Conservation (phyloP, 164 flowering plant genomes). For the Aristolochia fimbriata region DNA sequence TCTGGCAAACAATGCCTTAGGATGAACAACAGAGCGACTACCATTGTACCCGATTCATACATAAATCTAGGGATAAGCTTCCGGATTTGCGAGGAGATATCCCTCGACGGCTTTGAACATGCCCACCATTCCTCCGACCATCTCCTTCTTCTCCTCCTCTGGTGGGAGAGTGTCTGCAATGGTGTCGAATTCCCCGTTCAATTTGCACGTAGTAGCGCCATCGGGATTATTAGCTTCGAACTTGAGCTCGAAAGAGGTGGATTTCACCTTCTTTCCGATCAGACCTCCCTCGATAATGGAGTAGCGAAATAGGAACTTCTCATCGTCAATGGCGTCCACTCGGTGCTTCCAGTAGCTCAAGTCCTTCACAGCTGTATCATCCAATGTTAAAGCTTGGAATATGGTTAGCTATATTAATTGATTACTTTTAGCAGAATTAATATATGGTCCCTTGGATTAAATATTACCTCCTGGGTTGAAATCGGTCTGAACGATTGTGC, state of each 20-base stretch:
- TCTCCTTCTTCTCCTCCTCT: not conserved
- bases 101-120: conserved; percentile 1
- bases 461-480: conserved; percentile 2
- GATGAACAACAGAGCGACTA: too few relatives aligned
- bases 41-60: too few relatives aligned
- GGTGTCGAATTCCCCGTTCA: not conserved
- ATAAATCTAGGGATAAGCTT: not conserved
- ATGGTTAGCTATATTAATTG: too few relatives aligned
- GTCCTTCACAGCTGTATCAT: too few relatives aligned
- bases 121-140: not conserved
- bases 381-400: too few relatives aligned
- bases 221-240: not conserved
- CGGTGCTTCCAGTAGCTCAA: conserved; percentile 4
- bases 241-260: conserved; percentile 1
- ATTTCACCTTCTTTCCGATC: conserved; percentile 3
- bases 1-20: too few relatives aligned
- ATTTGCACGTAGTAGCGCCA: not conserved
- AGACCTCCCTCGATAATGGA: conserved; percentile 6
- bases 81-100: not conserved
- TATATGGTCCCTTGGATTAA: too few relatives aligned
- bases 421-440: too few relatives aligned
- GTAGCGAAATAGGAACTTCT: not conserved
- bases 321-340: not conserved
- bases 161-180: not conserved
- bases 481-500: conserved; percentile 3